Percentiles rank a stretch among this genome's conserved stretches.
phyloP scores from a whole-genome alignment of 2,329 filamentous ascomycete genomes.

The Aureobasidium zeae region DNA sequence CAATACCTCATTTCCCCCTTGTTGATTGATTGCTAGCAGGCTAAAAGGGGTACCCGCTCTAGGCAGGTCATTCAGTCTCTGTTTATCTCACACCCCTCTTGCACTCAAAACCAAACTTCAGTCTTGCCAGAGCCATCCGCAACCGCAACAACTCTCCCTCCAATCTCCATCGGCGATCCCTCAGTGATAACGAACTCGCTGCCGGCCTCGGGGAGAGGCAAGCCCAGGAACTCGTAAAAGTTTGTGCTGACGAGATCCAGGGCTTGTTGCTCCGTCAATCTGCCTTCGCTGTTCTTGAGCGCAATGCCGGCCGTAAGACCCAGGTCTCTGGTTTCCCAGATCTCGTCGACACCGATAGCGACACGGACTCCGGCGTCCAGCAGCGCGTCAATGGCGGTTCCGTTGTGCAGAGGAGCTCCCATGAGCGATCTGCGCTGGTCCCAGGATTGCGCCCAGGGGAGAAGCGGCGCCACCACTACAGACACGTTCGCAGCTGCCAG shows the following conservation, averaged over 20 bases:
- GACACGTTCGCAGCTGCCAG: slow-evolving; percentile 49
- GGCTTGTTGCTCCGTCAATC: slow-evolving; percentile 46
- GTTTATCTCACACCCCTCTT: not conserved
- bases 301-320: slow-evolving; percentile 52
- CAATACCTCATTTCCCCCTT: no score
- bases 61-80: no score
- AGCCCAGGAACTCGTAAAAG: slow-evolving; percentile 49
- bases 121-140: slow-evolving; percentile 33
- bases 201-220: slow-evolving; percentile 26
- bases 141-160: slow-evolving; percentile 47
- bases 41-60: no score
- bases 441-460: slow-evolving; percentile 48
- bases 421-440: slow-evolving; percentile 53
- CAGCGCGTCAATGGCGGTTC: slow-evolving; percentile 51
- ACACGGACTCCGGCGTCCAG: slow-evolving; percentile 50
- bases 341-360: slow-evolving; percentile 52
- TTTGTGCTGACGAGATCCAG: slow-evolving; percentile 49
- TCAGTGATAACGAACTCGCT: slow-evolving; percentile 54
- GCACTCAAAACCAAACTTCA: slow-evolving; percentile 21
- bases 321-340: slow-evolving; percentile 54
- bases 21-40: not conserved
- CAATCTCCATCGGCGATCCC: slow-evolving; percentile 53
- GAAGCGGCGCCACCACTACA: slow-evolving; percentile 52
- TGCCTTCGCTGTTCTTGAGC: slow-evolving; percentile 47
- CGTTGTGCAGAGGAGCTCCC: slow-evolving; percentile 57